Evolutionary conservation across 2,329 filamentous ascomycete genomes (phyloP).

Genomic region (Hysterium pulicare): DNA sequence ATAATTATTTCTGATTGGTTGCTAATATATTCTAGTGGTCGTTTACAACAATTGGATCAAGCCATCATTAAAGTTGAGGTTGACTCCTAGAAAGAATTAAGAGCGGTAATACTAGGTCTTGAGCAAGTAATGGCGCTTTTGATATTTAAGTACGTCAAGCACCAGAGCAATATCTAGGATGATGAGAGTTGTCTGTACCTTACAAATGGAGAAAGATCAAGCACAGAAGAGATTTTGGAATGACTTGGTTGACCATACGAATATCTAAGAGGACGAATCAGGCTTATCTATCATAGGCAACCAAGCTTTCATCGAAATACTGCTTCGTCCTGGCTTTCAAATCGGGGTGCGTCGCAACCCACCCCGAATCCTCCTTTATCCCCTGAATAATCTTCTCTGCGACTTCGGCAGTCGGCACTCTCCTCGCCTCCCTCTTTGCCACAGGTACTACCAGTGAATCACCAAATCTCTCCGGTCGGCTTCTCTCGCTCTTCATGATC

Average conservation of each 20-base stretch:
- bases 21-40: no score
- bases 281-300: constrained; percentile 11
- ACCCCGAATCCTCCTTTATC: constrained; percentile 12
- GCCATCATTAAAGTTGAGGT: constrained; percentile 14
- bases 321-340: constrained; percentile 14
- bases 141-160: background rate
- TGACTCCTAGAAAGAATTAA: constrained; percentile 14
- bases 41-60: constrained; percentile 21
- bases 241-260: no score
- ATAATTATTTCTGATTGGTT: no score
- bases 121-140: no score
- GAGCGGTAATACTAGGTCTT: no score
- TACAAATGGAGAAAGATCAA: no score
- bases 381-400: constrained; percentile 11
- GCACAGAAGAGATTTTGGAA: no score
- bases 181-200: no score
- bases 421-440: constrained; percentile 10
- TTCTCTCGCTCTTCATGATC: constrained; percentile 13
- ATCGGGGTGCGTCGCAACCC: constrained; percentile 16
- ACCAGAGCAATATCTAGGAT: background rate
- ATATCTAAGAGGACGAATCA: no score
- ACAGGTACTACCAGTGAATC: constrained; percentile 8
- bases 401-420: constrained; percentile 11
- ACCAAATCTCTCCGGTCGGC: constrained; percentile 12
- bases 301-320: constrained; percentile 15